Evolutionary conservation across 2,329 filamentous ascomycete species (phyloP), one percentile per base, ranked within the genome.

Genomic region (Sphaerostilbella broomeana): DNA sequence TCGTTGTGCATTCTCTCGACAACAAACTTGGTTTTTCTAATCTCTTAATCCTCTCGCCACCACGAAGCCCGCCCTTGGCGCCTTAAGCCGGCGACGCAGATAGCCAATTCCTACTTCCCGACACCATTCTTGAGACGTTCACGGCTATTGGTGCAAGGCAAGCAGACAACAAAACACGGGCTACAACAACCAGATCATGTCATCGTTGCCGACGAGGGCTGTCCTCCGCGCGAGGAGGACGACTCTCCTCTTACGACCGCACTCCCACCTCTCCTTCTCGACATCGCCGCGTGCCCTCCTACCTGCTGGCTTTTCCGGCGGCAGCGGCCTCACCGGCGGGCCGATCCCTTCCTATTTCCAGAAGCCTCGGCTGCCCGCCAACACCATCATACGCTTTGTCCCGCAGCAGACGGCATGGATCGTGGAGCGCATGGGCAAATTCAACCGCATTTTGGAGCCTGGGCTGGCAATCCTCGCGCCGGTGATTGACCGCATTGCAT

Each of bases 391-490:
- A 54, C 86, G 90, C 45, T 98, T 97, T 65, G 92, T 98, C 28
- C 92, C 92, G n/a, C 92, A 98, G 67, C 92, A 98, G 70, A 97
- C 90, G 53, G 92, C 92, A 62, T 98, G 92, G 92, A 90, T 98
- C 44, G 92, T 98, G 42, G 92, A 98, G 76, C 89, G 92, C 58
- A 98, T 98, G 92, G 92, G 92, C 55, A 92, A 89, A 65, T 98
- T 95, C 70, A 84, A 86, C 67, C 78, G 89, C 45, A 95, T 98
- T 56, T 70, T 98, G 35, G 79, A 95, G 54, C 92, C 92, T 4
- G 92, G 92, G 42, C 72, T 98, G 46, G 89, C 92, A 16, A 75
- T 98, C 47, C 68, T 98, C 51, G 73, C 92, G 39, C 92, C 92
- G 2, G 84, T 97, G 51, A 69, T 98, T 61, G 92, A 98, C 65